Conservation (phyloP, 345 rosid genomes). For the Diplotaxis tenuifolia region DNA sequence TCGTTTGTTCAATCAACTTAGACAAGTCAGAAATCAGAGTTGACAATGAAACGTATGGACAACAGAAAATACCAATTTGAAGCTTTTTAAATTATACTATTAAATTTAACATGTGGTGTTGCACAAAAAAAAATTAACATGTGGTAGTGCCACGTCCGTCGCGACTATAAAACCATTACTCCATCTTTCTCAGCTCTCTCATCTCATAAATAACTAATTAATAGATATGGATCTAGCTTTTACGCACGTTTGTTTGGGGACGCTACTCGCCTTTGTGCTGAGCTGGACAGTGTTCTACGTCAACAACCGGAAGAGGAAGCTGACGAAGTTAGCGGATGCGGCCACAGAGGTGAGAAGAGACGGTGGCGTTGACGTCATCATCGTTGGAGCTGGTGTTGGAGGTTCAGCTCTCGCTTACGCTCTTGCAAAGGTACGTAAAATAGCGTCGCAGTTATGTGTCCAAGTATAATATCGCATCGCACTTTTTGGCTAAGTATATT, state of each 20-base stretch:
- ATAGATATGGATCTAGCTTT: conserved; percentile 8
- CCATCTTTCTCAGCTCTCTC: background rate
- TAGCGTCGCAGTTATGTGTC: background rate
- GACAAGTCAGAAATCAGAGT: background rate
- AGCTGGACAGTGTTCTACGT: conserved; percentile 18
- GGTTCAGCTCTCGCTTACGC: conserved; percentile 63
- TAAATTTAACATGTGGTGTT: too few relatives aligned
- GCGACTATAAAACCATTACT: background rate
- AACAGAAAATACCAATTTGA: background rate
- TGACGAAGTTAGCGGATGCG: background rate
- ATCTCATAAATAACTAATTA: background rate
- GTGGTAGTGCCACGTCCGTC: background rate
- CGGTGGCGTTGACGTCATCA: conserved; percentile 46
- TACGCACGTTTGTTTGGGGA: conserved; percentile 3
- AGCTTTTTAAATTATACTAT: too few relatives aligned
- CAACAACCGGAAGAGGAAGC: background rate
- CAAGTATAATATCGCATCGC: background rate
- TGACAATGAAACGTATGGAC: background rate
- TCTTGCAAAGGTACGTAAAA: conserved; percentile 49
- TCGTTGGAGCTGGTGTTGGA: conserved; percentile 76
- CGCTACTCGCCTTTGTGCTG: conserved; percentile 3
- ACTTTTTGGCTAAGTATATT: background rate
- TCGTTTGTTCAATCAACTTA: background rate
- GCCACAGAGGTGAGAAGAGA: background rate
- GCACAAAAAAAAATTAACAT: too few relatives aligned